Evolutionary conservation across 2,329 filamentous ascomycete species (phyloP).

Genomic region (Fusarium newnesense): DNA sequence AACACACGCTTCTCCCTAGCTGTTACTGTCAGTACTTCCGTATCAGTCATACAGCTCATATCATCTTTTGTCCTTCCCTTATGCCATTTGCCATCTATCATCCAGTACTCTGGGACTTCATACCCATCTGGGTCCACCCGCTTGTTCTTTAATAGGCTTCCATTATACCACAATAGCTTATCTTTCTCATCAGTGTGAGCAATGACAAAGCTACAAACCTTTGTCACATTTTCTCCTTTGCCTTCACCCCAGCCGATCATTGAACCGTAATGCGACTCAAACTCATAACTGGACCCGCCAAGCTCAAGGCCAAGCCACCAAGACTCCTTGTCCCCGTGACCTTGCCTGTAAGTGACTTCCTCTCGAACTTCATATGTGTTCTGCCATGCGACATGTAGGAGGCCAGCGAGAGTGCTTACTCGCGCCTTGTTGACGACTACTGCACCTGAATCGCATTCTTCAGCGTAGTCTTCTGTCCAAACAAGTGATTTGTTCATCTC

Average conservation of each 20-base stretch:
- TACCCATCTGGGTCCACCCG: conserved; percentile 41
- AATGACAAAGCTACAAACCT: conserved; percentile 53
- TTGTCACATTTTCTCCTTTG: background rate
- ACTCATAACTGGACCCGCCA: conserved; percentile 49
- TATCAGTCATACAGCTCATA: conserved; percentile 51
- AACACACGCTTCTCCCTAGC: conserved; percentile 7
- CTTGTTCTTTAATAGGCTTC: conserved; percentile 54
- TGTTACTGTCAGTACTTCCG: conserved; percentile 2
- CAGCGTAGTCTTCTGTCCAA: conserved; percentile 52
- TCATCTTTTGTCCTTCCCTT: conserved; percentile 46
- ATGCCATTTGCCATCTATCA: conserved; percentile 51
- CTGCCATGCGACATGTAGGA: conserved; percentile 56
- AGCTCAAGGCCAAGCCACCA: conserved; percentile 58
- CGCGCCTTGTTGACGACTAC: conserved; percentile 54
- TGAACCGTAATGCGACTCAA: conserved; percentile 54
- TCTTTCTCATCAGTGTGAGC: conserved; percentile 53
- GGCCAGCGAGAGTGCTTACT: conserved; percentile 47
- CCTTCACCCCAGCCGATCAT: conserved; percentile 50
- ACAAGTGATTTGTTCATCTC: conserved; percentile 48
- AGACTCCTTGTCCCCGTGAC: conserved; percentile 57
- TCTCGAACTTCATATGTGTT: conserved; percentile 53
- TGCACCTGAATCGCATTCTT: conserved; percentile 55
- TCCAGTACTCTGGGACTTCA: conserved; percentile 50
- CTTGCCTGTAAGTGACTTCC: conserved; percentile 51
- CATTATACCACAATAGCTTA: conserved; percentile 55